These are phyloP conservation scores for Monilinia laxa DNA, from an alignment of 2,329 filamentous ascomycete genomes.

Conservation along the genomic window DNA sequence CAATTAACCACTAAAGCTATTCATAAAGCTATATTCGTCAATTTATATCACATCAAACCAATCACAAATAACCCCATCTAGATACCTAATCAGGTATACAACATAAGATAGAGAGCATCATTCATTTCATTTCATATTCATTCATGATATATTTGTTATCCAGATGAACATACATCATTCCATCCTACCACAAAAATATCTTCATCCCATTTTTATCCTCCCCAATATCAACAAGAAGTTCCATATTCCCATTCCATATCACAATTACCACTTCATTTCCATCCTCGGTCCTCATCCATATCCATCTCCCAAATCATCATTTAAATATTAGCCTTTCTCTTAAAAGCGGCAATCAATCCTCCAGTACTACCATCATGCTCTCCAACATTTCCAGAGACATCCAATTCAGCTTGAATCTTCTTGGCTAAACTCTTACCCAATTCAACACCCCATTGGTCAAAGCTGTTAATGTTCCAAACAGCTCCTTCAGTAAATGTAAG, in stretches of 20 bases:
- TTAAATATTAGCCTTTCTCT: conserved; percentile 53
- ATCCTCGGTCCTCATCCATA: background rate
- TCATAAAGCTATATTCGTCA: too few relatives aligned
- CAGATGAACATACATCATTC: conserved; percentile 1
- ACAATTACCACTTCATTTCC: background rate
- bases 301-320: background rate
- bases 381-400: conserved; percentile 67
- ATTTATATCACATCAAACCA: too few relatives aligned
- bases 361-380: conserved; percentile 86
- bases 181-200: background rate
- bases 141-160: background rate
- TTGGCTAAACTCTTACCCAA: conserved; percentile 94
- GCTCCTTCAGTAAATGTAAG: conserved; percentile 96
- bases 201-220: background rate
- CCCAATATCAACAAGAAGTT: background rate
- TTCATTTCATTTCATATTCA: background rate
- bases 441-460: conserved; percentile 99
- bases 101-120: too few relatives aligned
- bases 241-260: background rate
- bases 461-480: conserved; percentile 99
- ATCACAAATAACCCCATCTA: too few relatives aligned
- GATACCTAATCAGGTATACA: too few relatives aligned
- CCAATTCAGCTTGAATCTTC: conserved; percentile 84
- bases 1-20: too few relatives aligned
- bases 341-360: conserved; percentile 88